Percentiles rank a stretch among this genome's conserved stretches.
phyloP scores from a whole-genome alignment of 2,329 filamentous ascomycete genomes.

The Trichoderma aggressivum region DNA sequence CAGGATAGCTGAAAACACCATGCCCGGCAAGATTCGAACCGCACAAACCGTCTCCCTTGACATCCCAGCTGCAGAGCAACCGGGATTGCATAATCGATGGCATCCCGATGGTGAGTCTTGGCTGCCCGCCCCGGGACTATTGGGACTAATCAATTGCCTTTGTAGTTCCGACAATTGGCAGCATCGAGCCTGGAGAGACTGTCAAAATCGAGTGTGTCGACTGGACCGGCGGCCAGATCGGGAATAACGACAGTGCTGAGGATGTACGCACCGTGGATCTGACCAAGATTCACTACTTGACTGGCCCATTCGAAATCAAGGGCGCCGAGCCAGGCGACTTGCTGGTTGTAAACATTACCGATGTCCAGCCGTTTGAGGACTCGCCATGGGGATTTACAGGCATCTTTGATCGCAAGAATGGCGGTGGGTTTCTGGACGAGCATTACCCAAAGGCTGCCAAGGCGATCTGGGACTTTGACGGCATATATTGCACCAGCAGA shows the following conservation, averaged over 20 bases:
- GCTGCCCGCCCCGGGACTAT: no score
- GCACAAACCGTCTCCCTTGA: conserved; percentile 50
- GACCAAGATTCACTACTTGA: conserved; percentile 81
- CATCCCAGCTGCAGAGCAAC: conserved; percentile 67
- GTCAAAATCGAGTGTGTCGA: conserved; percentile 93
- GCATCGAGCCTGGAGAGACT: conserved; percentile 77
- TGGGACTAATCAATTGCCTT: neutral
- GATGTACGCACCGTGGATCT: conserved; percentile 83
- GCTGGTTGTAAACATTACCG: conserved; percentile 84
- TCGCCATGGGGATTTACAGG: conserved; percentile 90
- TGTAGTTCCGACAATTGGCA: conserved; percentile 68
- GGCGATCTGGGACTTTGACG: conserved; percentile 57
- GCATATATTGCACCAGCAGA: conserved; percentile 70
- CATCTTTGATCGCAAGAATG: conserved; percentile 74
- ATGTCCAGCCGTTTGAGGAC: conserved; percentile 83
- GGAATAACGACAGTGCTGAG: conserved; percentile 85
- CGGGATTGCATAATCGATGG: conserved; percentile 79
- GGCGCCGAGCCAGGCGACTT: conserved; percentile 81
- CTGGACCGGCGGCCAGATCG: conserved; percentile 81
- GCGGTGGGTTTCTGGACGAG: conserved; percentile 85
- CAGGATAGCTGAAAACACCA: conserved; percentile 25
- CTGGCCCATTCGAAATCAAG: conserved; percentile 83
- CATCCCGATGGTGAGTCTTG: conserved; percentile 72
- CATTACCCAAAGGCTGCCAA: conserved; percentile 77
- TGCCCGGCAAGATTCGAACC: conserved; percentile 57